Evolutionary conservation across 208 protist species (phyloP).

Genomic region (Trypanosoma vivax): DNA sequence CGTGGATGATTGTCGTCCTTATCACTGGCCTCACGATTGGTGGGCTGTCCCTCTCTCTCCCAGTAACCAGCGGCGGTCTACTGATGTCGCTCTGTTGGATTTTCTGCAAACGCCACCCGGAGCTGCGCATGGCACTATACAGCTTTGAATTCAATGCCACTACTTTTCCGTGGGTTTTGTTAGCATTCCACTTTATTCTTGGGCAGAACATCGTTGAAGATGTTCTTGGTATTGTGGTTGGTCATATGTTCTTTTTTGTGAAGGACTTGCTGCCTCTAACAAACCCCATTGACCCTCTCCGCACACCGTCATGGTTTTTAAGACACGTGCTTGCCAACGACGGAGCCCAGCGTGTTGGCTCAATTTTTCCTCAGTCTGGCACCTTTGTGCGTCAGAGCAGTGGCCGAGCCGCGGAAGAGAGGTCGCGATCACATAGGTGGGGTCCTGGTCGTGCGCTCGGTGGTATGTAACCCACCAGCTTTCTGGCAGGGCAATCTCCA

Average conservation of each 20-base stretch:
- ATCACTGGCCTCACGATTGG: conserved; percentile 19
- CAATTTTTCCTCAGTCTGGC: no score
- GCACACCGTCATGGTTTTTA: conserved; percentile 48
- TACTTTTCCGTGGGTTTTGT: conserved; percentile 79
- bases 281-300: conserved; percentile 42
- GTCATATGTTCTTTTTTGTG: conserved; percentile 76
- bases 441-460: conserved; percentile 13
- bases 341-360: background rate
- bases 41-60: conserved; percentile 31
- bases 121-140: conserved; percentile 52
- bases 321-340: conserved; percentile 10
- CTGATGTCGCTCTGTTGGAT: conserved; percentile 81
- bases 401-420: no score
- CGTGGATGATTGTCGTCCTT: conserved; percentile 72
- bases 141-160: conserved; percentile 69
- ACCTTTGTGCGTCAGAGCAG: no score
- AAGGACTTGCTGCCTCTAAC: conserved; percentile 64
- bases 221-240: conserved; percentile 57
- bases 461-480: background rate
- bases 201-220: conserved; percentile 51
- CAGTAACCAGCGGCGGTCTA: conserved; percentile 53
- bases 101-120: conserved; percentile 82
- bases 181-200: conserved; percentile 69
- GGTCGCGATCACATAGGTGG: conserved; percentile 6
- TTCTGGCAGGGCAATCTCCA: no score